A percentile compares a stretch with the other conserved stretches of the same genome.
These are phyloP conservation scores for Carex littledalei DNA, from an alignment of 176 grass and related monocot genomes.

Conservation along the genomic window DNA sequence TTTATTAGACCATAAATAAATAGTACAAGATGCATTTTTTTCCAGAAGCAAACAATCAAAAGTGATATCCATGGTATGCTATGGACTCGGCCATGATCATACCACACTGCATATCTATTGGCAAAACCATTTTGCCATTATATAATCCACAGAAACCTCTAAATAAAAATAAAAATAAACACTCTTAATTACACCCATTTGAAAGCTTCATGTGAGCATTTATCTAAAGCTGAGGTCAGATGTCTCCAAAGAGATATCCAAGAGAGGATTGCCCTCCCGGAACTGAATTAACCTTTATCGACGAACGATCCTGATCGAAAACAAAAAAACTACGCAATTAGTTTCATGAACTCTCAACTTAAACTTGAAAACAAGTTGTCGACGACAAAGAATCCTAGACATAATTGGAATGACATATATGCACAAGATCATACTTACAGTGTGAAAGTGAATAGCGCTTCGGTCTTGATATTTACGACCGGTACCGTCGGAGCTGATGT, in stretches of 20 bases:
- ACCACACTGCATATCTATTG: neutral
- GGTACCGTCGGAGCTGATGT: slow-evolving; percentile 31
- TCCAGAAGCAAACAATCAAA: neutral
- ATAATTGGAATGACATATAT: no score
- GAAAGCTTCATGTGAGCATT: slow-evolving; percentile 1
- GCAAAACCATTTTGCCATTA: neutral
- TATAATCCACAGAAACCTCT: neutral
- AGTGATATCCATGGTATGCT: neutral
- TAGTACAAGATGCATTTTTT: neutral
- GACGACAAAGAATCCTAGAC: neutral
- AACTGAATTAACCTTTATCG: slow-evolving; percentile 60
- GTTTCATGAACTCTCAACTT: neutral
- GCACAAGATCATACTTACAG: slow-evolving; percentile 22
- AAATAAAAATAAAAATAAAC: neutral
- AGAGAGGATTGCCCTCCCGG: slow-evolving; percentile 81
- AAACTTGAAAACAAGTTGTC: neutral
- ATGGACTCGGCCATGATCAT: neutral
- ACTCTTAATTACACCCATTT: neutral
- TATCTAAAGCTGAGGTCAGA: neutral
- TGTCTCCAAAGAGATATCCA: slow-evolving; percentile 67
- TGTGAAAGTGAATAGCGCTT: slow-evolving; percentile 50
- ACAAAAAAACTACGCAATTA: neutral
- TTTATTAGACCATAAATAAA: neutral
- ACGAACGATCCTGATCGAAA: slow-evolving; percentile 54
- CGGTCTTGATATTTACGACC: slow-evolving; percentile 32